These are phyloP conservation scores for Fragaria nilgerrensis DNA, from an alignment of 306 rosid species.

Conservation along the genomic window DNA sequence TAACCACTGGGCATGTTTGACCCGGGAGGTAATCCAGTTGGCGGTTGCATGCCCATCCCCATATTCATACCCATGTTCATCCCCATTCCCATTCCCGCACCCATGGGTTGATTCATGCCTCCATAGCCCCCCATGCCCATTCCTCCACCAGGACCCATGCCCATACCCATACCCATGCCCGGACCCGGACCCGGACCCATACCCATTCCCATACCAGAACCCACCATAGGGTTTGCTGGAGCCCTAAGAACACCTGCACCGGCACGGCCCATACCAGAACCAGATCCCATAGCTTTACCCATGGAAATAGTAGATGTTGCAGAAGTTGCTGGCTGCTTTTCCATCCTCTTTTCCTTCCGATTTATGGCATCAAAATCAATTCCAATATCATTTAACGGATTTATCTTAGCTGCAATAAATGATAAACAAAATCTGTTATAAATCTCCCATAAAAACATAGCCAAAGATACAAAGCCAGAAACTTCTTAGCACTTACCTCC, in stretches of 20 bases:
- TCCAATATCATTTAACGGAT: constrained; percentile 87
- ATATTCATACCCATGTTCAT: constrained; percentile 18
- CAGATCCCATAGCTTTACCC: constrained; percentile 99
- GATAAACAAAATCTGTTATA: constrained; percentile 12
- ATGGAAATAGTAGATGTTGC: constrained; percentile 72
- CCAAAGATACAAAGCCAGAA: not conserved
- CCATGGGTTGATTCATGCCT: constrained; percentile 29
- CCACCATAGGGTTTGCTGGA: constrained; percentile 53
- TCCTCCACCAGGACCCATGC: constrained; percentile 42
- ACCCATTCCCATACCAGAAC: constrained; percentile 57
- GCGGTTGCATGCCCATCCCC: constrained; percentile 75
- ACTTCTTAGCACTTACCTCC: constrained; percentile 62
- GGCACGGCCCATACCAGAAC: constrained; percentile 87
- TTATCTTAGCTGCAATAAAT: constrained; percentile 74
- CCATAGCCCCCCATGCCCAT: constrained; percentile 45
- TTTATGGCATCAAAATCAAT: constrained; percentile 90
- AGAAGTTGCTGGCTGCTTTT: constrained; percentile 64
- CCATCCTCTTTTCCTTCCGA: constrained; percentile 96
- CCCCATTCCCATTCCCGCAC: constrained; percentile 27
- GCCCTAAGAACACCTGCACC: constrained; percentile 72
- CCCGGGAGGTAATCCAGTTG: constrained; percentile 54
- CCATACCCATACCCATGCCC: constrained; percentile 58
- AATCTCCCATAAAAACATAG: constrained; percentile 8
- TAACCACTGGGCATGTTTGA: constrained; percentile 63
- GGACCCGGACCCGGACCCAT: constrained; percentile 36